A percentile compares a stretch with the other conserved stretches of the same genome.
Evolutionary conservation across 768 basidiomycete species (phyloP).

Genomic region (Serendipita sp.): DNA sequence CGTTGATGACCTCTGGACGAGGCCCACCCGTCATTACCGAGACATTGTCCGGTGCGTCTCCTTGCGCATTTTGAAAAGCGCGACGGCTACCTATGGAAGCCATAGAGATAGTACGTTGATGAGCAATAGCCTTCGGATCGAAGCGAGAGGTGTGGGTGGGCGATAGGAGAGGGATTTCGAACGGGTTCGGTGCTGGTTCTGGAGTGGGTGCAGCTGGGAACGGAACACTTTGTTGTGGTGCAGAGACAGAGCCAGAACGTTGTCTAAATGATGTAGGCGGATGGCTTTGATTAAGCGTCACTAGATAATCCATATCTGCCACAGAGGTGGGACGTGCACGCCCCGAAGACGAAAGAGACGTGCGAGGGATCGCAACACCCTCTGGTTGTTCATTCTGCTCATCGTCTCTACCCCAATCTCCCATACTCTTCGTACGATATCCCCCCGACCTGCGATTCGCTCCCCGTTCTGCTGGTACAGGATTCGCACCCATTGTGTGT

Average conservation of each 20-base stretch:
- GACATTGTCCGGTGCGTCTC: not conserved
- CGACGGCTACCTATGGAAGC: slow-evolving; percentile 12
- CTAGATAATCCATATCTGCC: slow-evolving; percentile 40
- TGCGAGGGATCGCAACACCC: slow-evolving; percentile 12
- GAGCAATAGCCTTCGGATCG: slow-evolving; percentile 57
- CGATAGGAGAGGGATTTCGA: slow-evolving; percentile 50
- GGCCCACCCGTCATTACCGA: slow-evolving; percentile 2
- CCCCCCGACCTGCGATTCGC: slow-evolving; percentile 9
- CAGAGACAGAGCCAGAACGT: slow-evolving; percentile 3
- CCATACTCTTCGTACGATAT: slow-evolving; percentile 50
- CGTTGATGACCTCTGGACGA: not conserved
- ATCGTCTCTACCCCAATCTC: slow-evolving; percentile 37
- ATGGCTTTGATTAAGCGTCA: slow-evolving; percentile 7
- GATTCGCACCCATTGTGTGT: not conserved
- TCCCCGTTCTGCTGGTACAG: not conserved
- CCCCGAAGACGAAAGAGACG: slow-evolving; percentile 17
- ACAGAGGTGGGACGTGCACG: slow-evolving; percentile 40
- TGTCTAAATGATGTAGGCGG: slow-evolving; percentile 31
- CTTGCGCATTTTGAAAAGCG: not conserved
- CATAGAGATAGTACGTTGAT: slow-evolving; percentile 45
- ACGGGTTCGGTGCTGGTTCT: slow-evolving; percentile 44
- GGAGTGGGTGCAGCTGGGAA: slow-evolving; percentile 16
- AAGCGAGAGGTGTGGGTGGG: slow-evolving; percentile 50
- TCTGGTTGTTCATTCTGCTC: slow-evolving; percentile 27
- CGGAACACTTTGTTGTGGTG: slow-evolving; percentile 18